Evolutionary conservation across 352 stramenopile species (phyloP).

Genomic region (Globisporangium solare): DNA sequence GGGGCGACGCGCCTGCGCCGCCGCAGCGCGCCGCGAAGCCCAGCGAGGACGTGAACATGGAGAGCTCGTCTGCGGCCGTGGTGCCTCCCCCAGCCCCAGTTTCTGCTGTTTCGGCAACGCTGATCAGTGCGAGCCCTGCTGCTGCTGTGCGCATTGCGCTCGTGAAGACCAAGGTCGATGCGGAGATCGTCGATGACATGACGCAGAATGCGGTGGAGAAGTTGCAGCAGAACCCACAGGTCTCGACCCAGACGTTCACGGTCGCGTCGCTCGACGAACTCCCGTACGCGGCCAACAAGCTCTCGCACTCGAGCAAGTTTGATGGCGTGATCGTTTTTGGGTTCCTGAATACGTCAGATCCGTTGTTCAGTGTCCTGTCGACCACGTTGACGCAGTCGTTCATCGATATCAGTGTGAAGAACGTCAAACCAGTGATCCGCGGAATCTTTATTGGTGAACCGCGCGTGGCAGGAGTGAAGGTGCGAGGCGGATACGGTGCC

Average conservation of each 20-base stretch:
- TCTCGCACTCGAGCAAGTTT: slow-evolving; percentile 62
- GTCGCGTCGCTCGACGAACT: slow-evolving; percentile 71
- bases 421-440: slow-evolving; percentile 72
- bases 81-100: slow-evolving; percentile 12
- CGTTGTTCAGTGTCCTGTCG: slow-evolving; percentile 53
- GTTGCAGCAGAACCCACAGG: slow-evolving; percentile 23
- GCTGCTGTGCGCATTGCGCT: slow-evolving; percentile 48
- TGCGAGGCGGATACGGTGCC: slow-evolving; percentile 58
- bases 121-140: slow-evolving; percentile 1
- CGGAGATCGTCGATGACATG: slow-evolving; percentile 63
- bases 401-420: slow-evolving; percentile 82
- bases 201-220: slow-evolving; percentile 62
- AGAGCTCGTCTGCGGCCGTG: slow-evolving; percentile 24
- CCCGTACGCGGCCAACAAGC: slow-evolving; percentile 81
- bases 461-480: slow-evolving; percentile 67
- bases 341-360: slow-evolving; percentile 67
- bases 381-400: slow-evolving; percentile 61
- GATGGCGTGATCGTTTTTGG: slow-evolving; percentile 75
- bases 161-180: slow-evolving; percentile 74
- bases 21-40: slow-evolving; percentile 20
- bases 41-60: slow-evolving; percentile 11
- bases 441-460: slow-evolving; percentile 76
- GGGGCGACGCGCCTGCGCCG: slow-evolving; percentile 24
- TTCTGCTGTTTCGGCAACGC: slow-evolving; percentile 18
- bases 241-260: slow-evolving; percentile 58